Evolutionary conservation across 257 asterid species (phyloP).

Genomic region (Salvia miltiorrhiza): DNA sequence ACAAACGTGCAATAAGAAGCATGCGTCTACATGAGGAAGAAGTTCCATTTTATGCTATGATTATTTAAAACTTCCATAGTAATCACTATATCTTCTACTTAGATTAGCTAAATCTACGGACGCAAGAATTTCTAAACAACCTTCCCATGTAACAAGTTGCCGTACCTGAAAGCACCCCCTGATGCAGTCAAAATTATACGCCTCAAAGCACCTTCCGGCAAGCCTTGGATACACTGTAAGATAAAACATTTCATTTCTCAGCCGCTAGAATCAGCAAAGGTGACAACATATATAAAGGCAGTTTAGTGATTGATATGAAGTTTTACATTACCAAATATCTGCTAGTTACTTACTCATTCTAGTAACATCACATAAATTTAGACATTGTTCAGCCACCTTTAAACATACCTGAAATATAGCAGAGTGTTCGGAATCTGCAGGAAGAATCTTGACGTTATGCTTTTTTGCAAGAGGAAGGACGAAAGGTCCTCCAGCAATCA

Average conservation of each 20-base stretch:
- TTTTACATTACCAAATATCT: neutral
- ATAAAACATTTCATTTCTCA: constrained; percentile 21
- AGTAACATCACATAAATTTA: neutral
- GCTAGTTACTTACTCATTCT: neutral
- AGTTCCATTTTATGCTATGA: neutral
- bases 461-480: constrained; percentile 97
- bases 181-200: constrained; percentile 96
- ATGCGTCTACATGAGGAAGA: neutral
- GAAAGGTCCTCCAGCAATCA: constrained; percentile 97
- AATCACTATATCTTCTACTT: neutral
- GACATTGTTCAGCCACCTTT: neutral
- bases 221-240: constrained; percentile 93
- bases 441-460: constrained; percentile 96
- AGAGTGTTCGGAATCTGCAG: constrained; percentile 99
- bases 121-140: neutral
- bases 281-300: neutral
- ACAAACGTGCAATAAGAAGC: neutral
- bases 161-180: constrained; percentile 93
- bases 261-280: constrained; percentile 7
- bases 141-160: neutral
- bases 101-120: neutral
- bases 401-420: constrained; percentile 89
- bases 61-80: neutral
- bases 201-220: constrained; percentile 95
- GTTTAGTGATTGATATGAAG: neutral